Conservation (phyloP, 2,329 filamentous ascomycete genomes). For the Endoconidiophora polonica region DNA sequence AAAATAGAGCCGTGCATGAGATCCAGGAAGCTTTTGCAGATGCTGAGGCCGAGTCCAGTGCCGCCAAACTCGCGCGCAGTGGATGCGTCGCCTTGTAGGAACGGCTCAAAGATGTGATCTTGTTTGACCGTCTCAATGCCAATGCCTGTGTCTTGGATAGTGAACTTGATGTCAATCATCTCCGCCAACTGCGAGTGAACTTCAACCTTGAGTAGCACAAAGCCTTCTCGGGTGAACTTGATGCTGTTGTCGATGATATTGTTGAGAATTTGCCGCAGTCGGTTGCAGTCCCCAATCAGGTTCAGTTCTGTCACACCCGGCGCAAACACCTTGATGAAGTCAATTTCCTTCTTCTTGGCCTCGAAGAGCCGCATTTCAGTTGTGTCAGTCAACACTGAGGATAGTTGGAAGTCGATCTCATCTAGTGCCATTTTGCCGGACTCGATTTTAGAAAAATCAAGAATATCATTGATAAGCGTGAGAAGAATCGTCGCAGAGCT, state of each 20-base stretch:
- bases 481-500: conserved; percentile 65
- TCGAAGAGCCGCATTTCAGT: conserved; percentile 79
- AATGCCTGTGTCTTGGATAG: conserved; percentile 62
- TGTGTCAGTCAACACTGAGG: conserved; percentile 59
- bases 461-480: conserved; percentile 79
- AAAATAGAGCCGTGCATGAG: conserved; percentile 64
- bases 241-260: conserved; percentile 65
- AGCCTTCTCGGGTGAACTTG: conserved; percentile 55
- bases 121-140: conserved; percentile 65
- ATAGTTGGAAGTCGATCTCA: conserved; percentile 63
- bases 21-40: conserved; percentile 65
- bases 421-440: conserved; percentile 62
- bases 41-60: conserved; percentile 61
- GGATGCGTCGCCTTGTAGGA: conserved; percentile 67
- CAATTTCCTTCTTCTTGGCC: conserved; percentile 61
- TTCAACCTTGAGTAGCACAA: conserved; percentile 47
- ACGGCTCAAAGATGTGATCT: conserved; percentile 59
- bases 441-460: conserved; percentile 79
- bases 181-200: conserved; percentile 49
- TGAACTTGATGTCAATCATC: conserved; percentile 50
- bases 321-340: conserved; percentile 49
- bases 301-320: conserved; percentile 41
- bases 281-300: conserved; percentile 73
- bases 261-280: conserved; percentile 68
- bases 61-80: conserved; percentile 66